These are phyloP conservation scores for Kwoniella shivajii DNA, from an alignment of 1,284 basidiomycete genomes.

Conservation along the genomic window DNA sequence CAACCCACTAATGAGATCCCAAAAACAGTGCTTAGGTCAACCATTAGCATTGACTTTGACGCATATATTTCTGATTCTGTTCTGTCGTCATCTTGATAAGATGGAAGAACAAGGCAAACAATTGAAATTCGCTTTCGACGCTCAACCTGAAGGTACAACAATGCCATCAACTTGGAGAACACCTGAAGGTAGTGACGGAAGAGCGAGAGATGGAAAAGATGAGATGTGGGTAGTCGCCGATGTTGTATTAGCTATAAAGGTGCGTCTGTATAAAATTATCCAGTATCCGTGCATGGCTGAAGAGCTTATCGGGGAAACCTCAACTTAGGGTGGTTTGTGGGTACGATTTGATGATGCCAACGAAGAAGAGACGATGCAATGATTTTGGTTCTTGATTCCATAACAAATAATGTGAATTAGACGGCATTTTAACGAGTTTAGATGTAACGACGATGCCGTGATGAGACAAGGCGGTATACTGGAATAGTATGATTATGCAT, in stretches of 20 bases:
- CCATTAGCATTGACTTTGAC: constrained; percentile 35
- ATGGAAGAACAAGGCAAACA: neutral
- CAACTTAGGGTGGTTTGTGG: constrained; percentile 26
- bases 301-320: neutral
- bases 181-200: constrained; percentile 25
- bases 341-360: constrained; percentile 3
- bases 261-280: constrained; percentile 13
- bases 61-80: constrained; percentile 35
- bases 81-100: constrained; percentile 20
- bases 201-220: constrained; percentile 34
- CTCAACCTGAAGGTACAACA: constrained; percentile 20
- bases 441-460: no score
- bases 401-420: neutral
- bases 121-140: constrained; percentile 25
- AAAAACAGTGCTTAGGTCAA: constrained; percentile 40
- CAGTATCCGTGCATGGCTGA: neutral
- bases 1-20: neutral
- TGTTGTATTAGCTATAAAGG: constrained; percentile 42
- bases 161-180: constrained; percentile 35
- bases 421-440: no score
- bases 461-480: no score
- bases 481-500: neutral
- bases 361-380: neutral
- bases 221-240: constrained; percentile 38
- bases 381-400: neutral